Evolutionary conservation across 192 early-diverging fungal genomes (phyloP), one percentile per base, ranked within the genome.

Genomic region (Coemansia aciculifera): DNA sequence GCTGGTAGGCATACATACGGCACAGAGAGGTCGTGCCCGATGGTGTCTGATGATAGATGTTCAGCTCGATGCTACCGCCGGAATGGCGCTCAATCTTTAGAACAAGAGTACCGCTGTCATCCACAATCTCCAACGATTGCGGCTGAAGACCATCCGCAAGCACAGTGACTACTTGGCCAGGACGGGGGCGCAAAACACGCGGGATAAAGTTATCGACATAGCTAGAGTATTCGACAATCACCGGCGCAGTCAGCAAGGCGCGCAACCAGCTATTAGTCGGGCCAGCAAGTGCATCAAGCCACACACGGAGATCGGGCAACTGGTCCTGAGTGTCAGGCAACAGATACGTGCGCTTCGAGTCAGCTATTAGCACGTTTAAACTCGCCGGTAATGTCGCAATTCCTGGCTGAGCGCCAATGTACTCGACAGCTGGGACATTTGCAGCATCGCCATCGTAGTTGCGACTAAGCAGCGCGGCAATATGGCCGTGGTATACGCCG

Each of bases 401-500:
- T 27, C 32, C 11, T 11, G 42, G 17, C 15, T 64, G 29, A 34
- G 43, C 24, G 2, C 61, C 90, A 63, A 94, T 81, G 75, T 90
- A 93, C 63, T 94, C 92, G 49, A 90, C 87, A 21, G 87, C 67
- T 12, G 94, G 93, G 54, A 98, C 89, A 23, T 54, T 62, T 15
- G 66, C 51, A 17, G 69, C 71, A 39, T 91, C 84, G 49, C 77
- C 78, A 51, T 76, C 73, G 77, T 95, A 93, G 84, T 91, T 87
- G 40, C 85, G 83, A 51, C 86, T 77, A 80, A 92, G 86, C 67
- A 96, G 83, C 52, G 85, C 85, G 2, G 82, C 86, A 64, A 96
- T 90, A 62, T 95, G 92, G 59, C 86, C 89, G 31, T 88, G 69
- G 78, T 95, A 93, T 39, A 96, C 92, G 46, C 88, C 85, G 62